Percentiles rank a stretch among this genome's conserved stretches.
Conservation (phyloP, 106 monocot genomes). For the Gastrodia elata region DNA sequence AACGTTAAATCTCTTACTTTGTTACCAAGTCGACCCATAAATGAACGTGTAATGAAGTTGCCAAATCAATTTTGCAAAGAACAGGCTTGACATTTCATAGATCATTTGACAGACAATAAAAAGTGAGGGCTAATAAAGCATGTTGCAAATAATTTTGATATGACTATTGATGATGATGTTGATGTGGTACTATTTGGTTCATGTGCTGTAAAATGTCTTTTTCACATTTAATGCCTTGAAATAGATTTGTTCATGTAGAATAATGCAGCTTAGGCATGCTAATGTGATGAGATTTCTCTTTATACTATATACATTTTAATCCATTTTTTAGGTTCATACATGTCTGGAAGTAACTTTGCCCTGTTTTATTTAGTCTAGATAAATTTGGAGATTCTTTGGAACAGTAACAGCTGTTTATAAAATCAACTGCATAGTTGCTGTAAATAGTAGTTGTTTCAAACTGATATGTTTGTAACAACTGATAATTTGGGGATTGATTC, state of each 20-base stretch:
- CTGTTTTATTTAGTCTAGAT: conserved; percentile 1
- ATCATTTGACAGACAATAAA: too few relatives aligned
- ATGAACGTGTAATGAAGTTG: neutral
- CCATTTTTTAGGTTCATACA: neutral
- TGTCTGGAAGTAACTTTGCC: neutral
- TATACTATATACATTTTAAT: neutral
- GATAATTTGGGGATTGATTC: too few relatives aligned
- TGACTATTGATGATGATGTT: conserved; percentile 1
- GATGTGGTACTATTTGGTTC: neutral
- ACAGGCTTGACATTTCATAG: neutral
- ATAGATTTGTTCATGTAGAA: neutral
- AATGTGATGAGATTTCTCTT: neutral
- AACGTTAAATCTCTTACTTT: too few relatives aligned
- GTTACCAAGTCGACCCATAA: too few relatives aligned
- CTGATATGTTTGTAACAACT: too few relatives aligned
- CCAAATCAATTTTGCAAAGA: neutral
- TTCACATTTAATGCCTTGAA: neutral
- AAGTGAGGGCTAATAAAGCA: neutral
- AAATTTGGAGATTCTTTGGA: neutral
- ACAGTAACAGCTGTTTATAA: too few relatives aligned
- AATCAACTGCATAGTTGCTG: too few relatives aligned
- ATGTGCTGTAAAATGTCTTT: too few relatives aligned
- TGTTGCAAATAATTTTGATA: neutral
- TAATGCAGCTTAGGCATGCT: neutral
- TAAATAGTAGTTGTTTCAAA: too few relatives aligned